phyloP scores from a whole-genome alignment of 1,284 basidiomycete genomes.

The Melampsora occidentalis region DNA sequence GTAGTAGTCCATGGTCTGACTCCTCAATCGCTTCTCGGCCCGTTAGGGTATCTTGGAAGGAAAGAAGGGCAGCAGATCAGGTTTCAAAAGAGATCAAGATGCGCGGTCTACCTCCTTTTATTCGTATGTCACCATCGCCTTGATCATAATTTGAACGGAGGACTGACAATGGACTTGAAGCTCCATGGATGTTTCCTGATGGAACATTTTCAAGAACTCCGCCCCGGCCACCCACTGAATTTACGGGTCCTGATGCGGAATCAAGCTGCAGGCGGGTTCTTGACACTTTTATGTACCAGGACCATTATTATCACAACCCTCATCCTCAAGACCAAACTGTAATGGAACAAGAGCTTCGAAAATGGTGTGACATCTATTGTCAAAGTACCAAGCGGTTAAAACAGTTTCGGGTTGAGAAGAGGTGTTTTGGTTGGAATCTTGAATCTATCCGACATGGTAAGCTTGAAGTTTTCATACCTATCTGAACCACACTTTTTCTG shows the following conservation, averaged over 20 bases:
- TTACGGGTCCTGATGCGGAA: constrained; percentile 16
- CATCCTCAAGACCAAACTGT: background rate
- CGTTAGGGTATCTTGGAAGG: constrained; percentile 11
- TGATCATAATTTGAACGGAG: background rate
- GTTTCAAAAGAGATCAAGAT: constrained; percentile 9
- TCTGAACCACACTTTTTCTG: too few relatives aligned
- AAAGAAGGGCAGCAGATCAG: constrained; percentile 20
- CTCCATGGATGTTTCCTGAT: constrained; percentile 31
- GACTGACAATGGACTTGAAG: background rate
- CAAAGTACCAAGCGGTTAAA: constrained; percentile 10
- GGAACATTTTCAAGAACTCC: constrained; percentile 15
- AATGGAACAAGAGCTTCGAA: constrained; percentile 21
- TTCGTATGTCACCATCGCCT: constrained; percentile 8
- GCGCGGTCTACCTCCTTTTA: constrained; percentile 24
- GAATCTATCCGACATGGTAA: constrained; percentile 8
- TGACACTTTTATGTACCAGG: background rate
- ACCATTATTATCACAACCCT: constrained; percentile 16
- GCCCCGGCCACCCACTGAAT: constrained; percentile 20
- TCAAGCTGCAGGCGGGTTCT: background rate
- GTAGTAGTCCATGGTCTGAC: background rate
- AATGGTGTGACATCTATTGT: constrained; percentile 37
- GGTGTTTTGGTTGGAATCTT: constrained; percentile 34
- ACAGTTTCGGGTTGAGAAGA: constrained; percentile 31
- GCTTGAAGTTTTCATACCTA: background rate
- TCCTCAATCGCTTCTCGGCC: background rate